Base-by-base conservation (phyloP, 257 asterid genomes). In the Fraxinus excelsior region DNA sequence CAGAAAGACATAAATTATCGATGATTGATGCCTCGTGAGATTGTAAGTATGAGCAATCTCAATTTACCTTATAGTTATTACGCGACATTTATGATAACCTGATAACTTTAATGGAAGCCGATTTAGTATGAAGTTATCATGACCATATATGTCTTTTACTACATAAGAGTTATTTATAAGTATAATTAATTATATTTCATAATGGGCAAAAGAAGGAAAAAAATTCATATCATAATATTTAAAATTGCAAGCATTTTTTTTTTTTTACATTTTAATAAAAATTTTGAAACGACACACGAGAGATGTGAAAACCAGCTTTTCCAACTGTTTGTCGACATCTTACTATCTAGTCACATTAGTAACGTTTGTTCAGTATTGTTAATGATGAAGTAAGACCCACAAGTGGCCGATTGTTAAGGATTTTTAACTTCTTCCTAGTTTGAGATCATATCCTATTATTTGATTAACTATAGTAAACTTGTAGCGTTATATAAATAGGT, bases 301-400 rank as follows among this genome's bases (percentile, higher is more conserved):
- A 40, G 46, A 40, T 2, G 14, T 40, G 69, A 40, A 32, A 49
- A 1, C 21, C 23, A 12, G 4, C 60, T 40, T 42, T 67, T 71
- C 75, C 7, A 67, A 42, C 11, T 38, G 8, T 46, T 74, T 68
- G 79, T 32, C 28, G 18, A 4, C 42, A 53, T 44, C 81, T 76
- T 42, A 75, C 72, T 19, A 1, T 5, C 25, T 18, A 51, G 3
- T 40, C 46, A 40, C 46, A 40, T 40, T 40, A 9, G 46, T 40
- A 40, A 40, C 46, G 19, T 44, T 40, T 44, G 53, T 44, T 44
- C 19, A 44, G 19, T 44, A 40, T 40, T 40, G n/a, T 46, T 14
- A 14, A 46, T 46, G n/a, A 40, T 11, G 49, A 46, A 42, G 53
- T 13, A 13, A 44, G 2, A 46, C 49, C 5, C 5, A 46, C 19